Evolutionary conservation across 352 stramenopile species (phyloP).

Genomic region (Pythium coloratum): DNA sequence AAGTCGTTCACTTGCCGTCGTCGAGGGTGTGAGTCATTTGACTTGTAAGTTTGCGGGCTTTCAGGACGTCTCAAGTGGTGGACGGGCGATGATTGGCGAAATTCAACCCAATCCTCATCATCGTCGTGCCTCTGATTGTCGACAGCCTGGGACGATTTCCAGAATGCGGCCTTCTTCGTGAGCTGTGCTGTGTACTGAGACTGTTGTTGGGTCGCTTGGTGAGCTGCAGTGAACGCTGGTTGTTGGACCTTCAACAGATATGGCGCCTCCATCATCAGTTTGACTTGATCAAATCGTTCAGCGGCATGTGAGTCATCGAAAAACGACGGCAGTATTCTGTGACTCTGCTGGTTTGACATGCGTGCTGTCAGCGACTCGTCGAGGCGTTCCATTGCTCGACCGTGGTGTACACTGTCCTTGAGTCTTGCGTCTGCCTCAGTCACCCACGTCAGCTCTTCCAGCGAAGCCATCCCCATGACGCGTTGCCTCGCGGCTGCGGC

Average conservation of each 20-base stretch:
- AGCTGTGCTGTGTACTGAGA: not conserved
- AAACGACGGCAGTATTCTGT: slow-evolving; percentile 2
- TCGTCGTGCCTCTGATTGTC: not conserved
- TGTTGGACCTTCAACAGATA: not conserved
- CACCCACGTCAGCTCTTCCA: slow-evolving; percentile 49
- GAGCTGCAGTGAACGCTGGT: not conserved
- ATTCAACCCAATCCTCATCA: not conserved
- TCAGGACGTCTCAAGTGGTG: not conserved
- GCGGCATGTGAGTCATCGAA: slow-evolving; percentile 6
- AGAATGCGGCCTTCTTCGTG: not conserved
- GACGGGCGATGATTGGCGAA: not conserved
- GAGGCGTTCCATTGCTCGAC: slow-evolving; percentile 6
- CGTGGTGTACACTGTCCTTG: not conserved
- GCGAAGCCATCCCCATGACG: slow-evolving; percentile 52
- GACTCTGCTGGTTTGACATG: not conserved
- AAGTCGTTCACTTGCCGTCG: not conserved
- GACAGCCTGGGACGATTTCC: not conserved
- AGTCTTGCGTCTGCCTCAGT: slow-evolving; percentile 28
- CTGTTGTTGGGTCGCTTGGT: not conserved
- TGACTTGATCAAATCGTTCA: slow-evolving; percentile 19
- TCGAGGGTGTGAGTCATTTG: not conserved
- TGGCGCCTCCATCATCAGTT: slow-evolving; percentile 15
- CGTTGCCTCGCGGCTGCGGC: slow-evolving; percentile 37
- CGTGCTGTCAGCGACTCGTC: not conserved
- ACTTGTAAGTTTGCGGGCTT: not conserved